Evolutionary conservation across 768 basidiomycete species (phyloP).

Genomic region (Mycena vitilis): DNA sequence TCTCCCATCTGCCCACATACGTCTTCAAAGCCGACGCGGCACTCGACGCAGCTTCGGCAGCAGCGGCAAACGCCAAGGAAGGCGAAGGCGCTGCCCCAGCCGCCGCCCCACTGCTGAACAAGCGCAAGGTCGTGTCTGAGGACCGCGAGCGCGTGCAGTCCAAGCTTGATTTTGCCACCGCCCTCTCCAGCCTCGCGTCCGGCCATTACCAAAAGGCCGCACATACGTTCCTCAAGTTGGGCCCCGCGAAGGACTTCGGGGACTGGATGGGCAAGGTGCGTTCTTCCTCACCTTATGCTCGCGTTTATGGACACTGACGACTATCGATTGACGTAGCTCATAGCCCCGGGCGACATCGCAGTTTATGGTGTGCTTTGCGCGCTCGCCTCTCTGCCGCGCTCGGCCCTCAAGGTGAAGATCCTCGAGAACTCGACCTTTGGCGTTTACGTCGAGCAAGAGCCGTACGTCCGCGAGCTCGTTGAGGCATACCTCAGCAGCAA

Average conservation of each 20-base stretch:
- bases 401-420: constrained; percentile 73
- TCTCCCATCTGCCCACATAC: constrained; percentile 89
- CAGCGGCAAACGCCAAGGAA: constrained; percentile 44
- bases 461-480: constrained; percentile 87
- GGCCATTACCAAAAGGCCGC: constrained; percentile 87
- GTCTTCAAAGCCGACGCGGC: constrained; percentile 96
- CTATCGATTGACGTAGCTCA: constrained; percentile 56
- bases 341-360: constrained; percentile 86
- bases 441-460: constrained; percentile 86
- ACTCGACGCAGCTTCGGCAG: constrained; percentile 68
- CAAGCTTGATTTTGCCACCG: constrained; percentile 85
- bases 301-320: no score
- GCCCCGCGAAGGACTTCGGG: constrained; percentile 71
- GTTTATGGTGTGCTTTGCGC: constrained; percentile 89
- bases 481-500: constrained; percentile 88
- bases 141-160: constrained; percentile 78
- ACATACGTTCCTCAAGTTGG: constrained; percentile 73
- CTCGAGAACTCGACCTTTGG: constrained; percentile 79
- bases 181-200: constrained; percentile 78
- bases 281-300: neutral
- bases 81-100: constrained; percentile 32
- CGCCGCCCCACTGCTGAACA: constrained; percentile 33
- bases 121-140: constrained; percentile 59
- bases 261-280: constrained; percentile 82
- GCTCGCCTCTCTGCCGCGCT: constrained; percentile 79